Conservation (phyloP, 148 eudicot genomes). For the Talinum fruticosum region DNA sequence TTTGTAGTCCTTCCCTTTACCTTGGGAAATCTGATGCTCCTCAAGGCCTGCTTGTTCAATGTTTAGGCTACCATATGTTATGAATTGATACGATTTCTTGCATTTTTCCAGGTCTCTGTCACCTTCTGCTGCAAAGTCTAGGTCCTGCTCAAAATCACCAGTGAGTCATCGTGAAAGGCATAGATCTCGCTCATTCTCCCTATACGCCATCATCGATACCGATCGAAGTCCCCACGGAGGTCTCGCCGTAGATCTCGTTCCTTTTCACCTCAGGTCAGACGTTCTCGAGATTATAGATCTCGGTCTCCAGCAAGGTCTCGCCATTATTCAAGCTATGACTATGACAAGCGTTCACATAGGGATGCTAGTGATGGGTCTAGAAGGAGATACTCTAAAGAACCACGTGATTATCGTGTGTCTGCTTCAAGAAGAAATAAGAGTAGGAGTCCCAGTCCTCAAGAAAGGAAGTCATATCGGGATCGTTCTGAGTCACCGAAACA, state of each 20-base stretch:
- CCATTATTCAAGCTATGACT: constrained; percentile 59
- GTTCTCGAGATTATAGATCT: constrained; percentile 55
- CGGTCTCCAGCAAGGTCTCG: constrained; percentile 79
- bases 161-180: constrained; percentile 38
- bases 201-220: constrained; percentile 22
- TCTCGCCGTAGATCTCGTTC: constrained; percentile 43
- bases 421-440: constrained; percentile 66
- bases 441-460: constrained; percentile 69
- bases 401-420: constrained; percentile 50
- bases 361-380: constrained; percentile 52
- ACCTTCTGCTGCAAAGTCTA: constrained; percentile 44
- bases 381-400: constrained; percentile 53
- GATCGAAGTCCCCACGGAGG: constrained; percentile 37
- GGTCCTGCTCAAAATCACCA: constrained; percentile 67
- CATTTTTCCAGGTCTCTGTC: constrained; percentile 59
- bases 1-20: neutral
- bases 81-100: constrained; percentile 1
- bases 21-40: neutral
- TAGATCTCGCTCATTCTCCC: constrained; percentile 78
- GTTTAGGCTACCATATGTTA: neutral
- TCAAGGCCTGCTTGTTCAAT: neutral
- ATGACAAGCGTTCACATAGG: constrained; percentile 56
- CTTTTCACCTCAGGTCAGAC: constrained; percentile 48
- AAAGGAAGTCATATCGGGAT: constrained; percentile 57
- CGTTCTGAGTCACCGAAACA: constrained; percentile 55